Conservation (phyloP, 2,329 filamentous ascomycete genomes). For the Ophiostoma piceae region DNA sequence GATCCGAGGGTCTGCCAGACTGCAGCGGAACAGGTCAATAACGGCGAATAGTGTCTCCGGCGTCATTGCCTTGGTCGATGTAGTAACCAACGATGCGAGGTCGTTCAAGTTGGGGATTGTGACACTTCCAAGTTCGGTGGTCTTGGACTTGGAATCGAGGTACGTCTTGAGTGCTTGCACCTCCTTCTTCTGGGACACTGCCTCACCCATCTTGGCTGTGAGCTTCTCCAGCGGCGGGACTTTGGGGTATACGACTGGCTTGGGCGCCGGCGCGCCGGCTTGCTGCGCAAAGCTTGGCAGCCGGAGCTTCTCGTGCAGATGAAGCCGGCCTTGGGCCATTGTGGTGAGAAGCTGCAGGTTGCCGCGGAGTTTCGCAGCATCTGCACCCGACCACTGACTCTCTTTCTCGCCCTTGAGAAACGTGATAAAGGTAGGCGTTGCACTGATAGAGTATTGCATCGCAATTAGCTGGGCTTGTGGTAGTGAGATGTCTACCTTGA, state of each 20-base stretch:
- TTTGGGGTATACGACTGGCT: slow-evolving; percentile 69
- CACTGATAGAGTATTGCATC: slow-evolving; percentile 60
- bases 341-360: slow-evolving; percentile 70
- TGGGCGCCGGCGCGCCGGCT: slow-evolving; percentile 37
- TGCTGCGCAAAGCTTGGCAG: slow-evolving; percentile 64
- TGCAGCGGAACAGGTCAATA: slow-evolving; percentile 77
- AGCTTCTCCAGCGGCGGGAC: slow-evolving; percentile 79
- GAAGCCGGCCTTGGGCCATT: slow-evolving; percentile 63
- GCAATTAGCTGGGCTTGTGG: slow-evolving; percentile 54
- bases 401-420: slow-evolving; percentile 71
- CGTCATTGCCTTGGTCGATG: slow-evolving; percentile 52
- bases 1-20: slow-evolving; percentile 70
- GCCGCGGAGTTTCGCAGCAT: slow-evolving; percentile 59
- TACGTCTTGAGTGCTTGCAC: slow-evolving; percentile 65
- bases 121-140: slow-evolving; percentile 54
- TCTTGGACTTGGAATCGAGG: slow-evolving; percentile 55
- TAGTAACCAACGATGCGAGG: slow-evolving; percentile 58
- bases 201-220: slow-evolving; percentile 65
- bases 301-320: slow-evolving; percentile 67
- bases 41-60: slow-evolving; percentile 68
- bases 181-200: slow-evolving; percentile 45
- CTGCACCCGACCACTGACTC: slow-evolving; percentile 75
- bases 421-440: slow-evolving; percentile 85
- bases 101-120: slow-evolving; percentile 64
- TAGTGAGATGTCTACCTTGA: slow-evolving; percentile 75